Conservation (phyloP, 768 basidiomycete genomes). For the Xerocomus brunneocitrinus region DNA sequence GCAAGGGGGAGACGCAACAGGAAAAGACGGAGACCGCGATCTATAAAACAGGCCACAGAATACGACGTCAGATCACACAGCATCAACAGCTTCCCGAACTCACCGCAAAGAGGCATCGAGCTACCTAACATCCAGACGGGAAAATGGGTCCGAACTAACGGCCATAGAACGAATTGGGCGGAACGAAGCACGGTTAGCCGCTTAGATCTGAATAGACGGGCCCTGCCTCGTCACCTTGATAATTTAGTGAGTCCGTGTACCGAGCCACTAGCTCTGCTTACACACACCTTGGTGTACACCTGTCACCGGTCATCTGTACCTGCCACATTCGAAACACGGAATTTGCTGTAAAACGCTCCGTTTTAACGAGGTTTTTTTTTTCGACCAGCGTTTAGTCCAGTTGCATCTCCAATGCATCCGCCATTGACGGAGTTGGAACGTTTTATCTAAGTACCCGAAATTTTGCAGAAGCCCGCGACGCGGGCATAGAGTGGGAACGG, state of each 20-base stretch:
- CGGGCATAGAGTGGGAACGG: slow-evolving; percentile 19
- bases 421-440: slow-evolving; percentile 21
- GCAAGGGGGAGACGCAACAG: slow-evolving; percentile 10
- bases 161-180: slow-evolving; percentile 8
- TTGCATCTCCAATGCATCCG: slow-evolving; percentile 23
- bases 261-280: slow-evolving; percentile 1
- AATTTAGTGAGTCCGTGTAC: not conserved
- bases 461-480: slow-evolving; percentile 7
- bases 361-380: slow-evolving; percentile 3
- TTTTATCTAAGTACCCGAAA: slow-evolving; percentile 10
- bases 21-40: slow-evolving; percentile 8
- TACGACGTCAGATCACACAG: slow-evolving; percentile 21
- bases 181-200: slow-evolving; percentile 3
- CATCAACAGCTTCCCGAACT: slow-evolving; percentile 21
- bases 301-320: not conserved
- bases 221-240: slow-evolving; percentile 4
- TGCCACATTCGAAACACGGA: not conserved
- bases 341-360: not conserved
- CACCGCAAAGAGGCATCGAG: slow-evolving; percentile 19
- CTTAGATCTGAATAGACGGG: slow-evolving; percentile 3
- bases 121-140: slow-evolving; percentile 9
- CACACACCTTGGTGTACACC: not conserved
- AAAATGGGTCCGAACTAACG: slow-evolving; percentile 2
- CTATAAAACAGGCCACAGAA: slow-evolving; percentile 25
- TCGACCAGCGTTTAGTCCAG: not conserved